These are phyloP conservation scores for Metroxylon sagu DNA, from an alignment of 176 grass and related monocot genomes.

Conservation along the genomic window DNA sequence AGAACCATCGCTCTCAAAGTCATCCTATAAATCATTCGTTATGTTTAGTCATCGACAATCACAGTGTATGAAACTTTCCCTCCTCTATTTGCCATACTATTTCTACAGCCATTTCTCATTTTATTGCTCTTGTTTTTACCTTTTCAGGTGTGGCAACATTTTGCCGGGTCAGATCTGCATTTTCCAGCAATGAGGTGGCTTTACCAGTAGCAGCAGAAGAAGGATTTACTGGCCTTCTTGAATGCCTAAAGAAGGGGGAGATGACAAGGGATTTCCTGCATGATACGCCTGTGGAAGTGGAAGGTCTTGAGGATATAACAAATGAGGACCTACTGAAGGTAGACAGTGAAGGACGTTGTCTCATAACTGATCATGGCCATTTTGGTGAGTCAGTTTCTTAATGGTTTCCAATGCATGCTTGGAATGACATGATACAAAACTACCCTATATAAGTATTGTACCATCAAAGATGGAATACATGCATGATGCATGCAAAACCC, in stretches of 20 bases:
- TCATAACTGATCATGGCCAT: conserved; percentile 91
- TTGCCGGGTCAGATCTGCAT: conserved; percentile 76
- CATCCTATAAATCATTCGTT: no score
- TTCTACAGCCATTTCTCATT: neutral
- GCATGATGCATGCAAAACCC: no score
- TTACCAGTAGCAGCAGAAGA: conserved; percentile 82
- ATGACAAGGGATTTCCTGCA: conserved; percentile 37
- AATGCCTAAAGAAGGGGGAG: conserved; percentile 32
- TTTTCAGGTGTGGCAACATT: conserved; percentile 81
- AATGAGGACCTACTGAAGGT: conserved; percentile 61
- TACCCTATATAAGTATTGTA: no score
- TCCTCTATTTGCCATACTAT: neutral
- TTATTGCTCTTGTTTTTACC: neutral
- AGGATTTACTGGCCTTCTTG: conserved; percentile 74
- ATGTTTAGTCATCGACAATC: no score
- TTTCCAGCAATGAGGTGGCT: conserved; percentile 66
- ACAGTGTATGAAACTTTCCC: no score
- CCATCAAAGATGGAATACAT: no score
- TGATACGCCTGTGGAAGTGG: conserved; percentile 35
- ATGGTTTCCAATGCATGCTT: neutral
- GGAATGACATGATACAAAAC: no score
- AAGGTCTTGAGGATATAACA: conserved; percentile 58
- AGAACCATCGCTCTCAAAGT: no score
- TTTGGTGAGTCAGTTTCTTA: conserved; percentile 48
- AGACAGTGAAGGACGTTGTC: conserved; percentile 77